Base-by-base conservation (phyloP, 2,329 filamentous ascomycete genomes). In the Drechslerella coelobrocha region DNA sequence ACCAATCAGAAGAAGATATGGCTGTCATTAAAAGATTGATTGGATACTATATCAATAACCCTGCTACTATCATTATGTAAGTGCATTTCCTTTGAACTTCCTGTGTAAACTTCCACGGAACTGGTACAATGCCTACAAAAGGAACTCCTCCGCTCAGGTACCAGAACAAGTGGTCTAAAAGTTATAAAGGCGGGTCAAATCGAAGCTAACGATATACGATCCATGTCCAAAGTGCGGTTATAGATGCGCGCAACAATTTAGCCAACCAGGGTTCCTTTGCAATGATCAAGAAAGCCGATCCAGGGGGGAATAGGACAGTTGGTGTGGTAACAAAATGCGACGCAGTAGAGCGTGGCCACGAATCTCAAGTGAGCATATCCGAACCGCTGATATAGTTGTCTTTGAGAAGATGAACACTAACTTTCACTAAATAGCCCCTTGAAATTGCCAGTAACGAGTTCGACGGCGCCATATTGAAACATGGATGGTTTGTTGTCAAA, bases 261-360 rank as follows among this genome's bases (percentile, higher is more conserved):
- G 72, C 72, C 2, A 75, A 73, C 55, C 74, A 75, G 43, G 74
- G 74, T 37, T 63, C 74, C 6, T 74, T 75, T 31, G 61, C 43
- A 17, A 43, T 74, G 2, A 68, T 63, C 12, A 69, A 68, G 12
- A 53, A 41, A 12, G 74, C 68, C 1, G 73, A 75, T 17, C 73
- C 68, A 14, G 59, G 47, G 14, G 74, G 74, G 7, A 14, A 26
- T 5, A 75, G 75, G 12, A 76, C 75, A 1, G 65, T 76, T 10
- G 75, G 75, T 37, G 66, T 76, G n/a, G 55, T 76, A 5, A 76
- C 75, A n/a, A 76, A 76, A 48, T 74, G 73, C 10, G 75, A 76
- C 31, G 57, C 69, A 12, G 52, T 75, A 10, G 63, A 73, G n/a
- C 27, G 45, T 0, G 74, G 74, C 19, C 68, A 72, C 17, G 66